Evolutionary conservation across 805 yeast species (phyloP).

Genomic region (Yarrowia alimentaria): DNA sequence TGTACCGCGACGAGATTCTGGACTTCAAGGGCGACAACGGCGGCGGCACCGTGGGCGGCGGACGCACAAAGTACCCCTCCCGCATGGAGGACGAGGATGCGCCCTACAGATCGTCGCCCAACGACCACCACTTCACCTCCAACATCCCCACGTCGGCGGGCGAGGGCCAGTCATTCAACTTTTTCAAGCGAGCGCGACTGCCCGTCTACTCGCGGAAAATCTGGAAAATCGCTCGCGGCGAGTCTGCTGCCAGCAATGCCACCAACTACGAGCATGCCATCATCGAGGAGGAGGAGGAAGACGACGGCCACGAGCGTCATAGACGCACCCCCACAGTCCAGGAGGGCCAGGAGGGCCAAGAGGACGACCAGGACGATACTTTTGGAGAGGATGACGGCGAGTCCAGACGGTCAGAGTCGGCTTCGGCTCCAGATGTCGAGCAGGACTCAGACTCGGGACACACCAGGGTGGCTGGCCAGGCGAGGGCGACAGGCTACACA

Average conservation of each 20-base stretch:
- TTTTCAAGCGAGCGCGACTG: constrained; percentile 7
- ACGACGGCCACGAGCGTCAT: constrained; percentile 31
- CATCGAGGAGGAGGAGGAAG: constrained; percentile 29
- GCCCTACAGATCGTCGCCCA: constrained; percentile 17
- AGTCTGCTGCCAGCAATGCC: constrained; percentile 15
- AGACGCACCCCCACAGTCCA: constrained; percentile 15
- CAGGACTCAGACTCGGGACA: no score
- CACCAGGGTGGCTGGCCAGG: no score
- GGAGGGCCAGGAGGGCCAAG: constrained; percentile 11
- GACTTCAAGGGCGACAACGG: constrained; percentile 28
- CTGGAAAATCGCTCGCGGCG: constrained; percentile 23
- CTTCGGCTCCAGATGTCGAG: no score
- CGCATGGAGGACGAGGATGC: constrained; percentile 18
- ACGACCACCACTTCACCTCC: constrained; percentile 21
- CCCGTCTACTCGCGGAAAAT: constrained; percentile 21
- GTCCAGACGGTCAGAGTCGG: no score
- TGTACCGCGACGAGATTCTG: constrained; percentile 43
- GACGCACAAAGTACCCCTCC: constrained; percentile 15
- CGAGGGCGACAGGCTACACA: no score
- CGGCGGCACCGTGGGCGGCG: constrained; percentile 19
- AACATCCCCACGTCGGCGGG: constrained; percentile 23
- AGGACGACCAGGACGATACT: background rate
- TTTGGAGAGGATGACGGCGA: no score
- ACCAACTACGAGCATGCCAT: constrained; percentile 21
- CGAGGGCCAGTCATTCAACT: constrained; percentile 15